Conservation (phyloP, 2,329 filamentous ascomycete species). For the Fusarium sp. region DNA sequence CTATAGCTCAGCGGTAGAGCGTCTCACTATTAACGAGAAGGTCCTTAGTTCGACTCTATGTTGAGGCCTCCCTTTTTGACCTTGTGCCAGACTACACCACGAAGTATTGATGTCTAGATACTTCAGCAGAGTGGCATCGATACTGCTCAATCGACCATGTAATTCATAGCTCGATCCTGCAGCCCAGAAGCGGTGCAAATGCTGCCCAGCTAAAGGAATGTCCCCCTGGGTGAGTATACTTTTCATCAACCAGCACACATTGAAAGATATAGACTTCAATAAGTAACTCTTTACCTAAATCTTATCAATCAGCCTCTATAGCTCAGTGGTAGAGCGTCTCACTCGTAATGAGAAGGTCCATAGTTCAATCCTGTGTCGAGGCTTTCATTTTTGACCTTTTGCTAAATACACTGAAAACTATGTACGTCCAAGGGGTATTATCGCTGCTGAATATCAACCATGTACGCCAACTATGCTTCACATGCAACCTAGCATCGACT, state of each 20-base stretch:
- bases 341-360: slow-evolving; percentile 1
- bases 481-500: rapidly evolving
- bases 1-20: background rate
- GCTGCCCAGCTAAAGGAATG: too few species aligned
- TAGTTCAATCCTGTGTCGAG: background rate
- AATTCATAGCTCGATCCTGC: too few species aligned
- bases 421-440: background rate
- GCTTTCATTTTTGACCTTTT: background rate
- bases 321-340: background rate
- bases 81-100: background rate
- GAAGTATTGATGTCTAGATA: background rate
- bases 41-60: background rate
- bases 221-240: rapidly evolving
- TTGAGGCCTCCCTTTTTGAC: background rate
- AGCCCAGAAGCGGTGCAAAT: too few species aligned
- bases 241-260: background rate
- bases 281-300: background rate
- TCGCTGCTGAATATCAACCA: background rate
- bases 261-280: background rate
- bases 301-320: background rate
- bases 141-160: too few species aligned
- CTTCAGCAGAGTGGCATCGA: rapidly evolving
- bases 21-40: background rate
- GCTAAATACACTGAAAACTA: background rate
- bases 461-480: background rate